These are phyloP conservation scores for Coemansia sp. DNA, from an alignment of 192 early-diverging fungal genomes.

Conservation along the genomic window DNA sequence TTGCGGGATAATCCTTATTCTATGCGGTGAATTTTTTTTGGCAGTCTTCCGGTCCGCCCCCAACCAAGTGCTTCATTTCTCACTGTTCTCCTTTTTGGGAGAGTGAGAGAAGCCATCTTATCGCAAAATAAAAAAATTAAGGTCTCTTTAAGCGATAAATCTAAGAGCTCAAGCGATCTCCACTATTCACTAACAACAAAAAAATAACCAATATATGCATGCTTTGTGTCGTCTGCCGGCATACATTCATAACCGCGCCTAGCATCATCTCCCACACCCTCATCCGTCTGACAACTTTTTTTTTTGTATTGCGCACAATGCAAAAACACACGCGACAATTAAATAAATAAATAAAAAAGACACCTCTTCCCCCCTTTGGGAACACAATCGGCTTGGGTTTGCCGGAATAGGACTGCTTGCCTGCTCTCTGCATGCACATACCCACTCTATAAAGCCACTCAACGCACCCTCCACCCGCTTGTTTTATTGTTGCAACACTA, in stretches of 20 bases:
- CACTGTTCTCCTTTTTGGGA: not conserved
- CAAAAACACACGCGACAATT: not conserved
- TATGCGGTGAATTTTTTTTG: not conserved
- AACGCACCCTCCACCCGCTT: too few relatives aligned
- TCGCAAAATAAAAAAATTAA: too few relatives aligned
- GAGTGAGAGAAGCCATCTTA: constrained; percentile 2
- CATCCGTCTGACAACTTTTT: not conserved
- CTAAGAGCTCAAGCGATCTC: not conserved
- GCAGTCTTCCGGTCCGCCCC: not conserved
- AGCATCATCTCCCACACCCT: not conserved
- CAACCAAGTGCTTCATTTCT: not conserved
- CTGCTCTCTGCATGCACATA: not conserved
- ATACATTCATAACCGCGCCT: not conserved
- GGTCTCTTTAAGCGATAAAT: too few relatives aligned
- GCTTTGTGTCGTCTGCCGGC: not conserved
- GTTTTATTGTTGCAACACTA: not conserved
- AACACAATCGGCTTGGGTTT: not conserved
- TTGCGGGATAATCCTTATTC: not conserved
- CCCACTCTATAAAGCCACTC: constrained; percentile 5
- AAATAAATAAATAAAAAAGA: too few relatives aligned
- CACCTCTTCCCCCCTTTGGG: too few relatives aligned
- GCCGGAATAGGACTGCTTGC: constrained; percentile 2
- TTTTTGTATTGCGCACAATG: not conserved
- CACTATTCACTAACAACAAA: too few relatives aligned
- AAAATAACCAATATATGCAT: not conserved